These are phyloP conservation scores for Selaginella moellendorffii DNA, from an alignment of 75 land plant species.

Conservation along the genomic window DNA sequence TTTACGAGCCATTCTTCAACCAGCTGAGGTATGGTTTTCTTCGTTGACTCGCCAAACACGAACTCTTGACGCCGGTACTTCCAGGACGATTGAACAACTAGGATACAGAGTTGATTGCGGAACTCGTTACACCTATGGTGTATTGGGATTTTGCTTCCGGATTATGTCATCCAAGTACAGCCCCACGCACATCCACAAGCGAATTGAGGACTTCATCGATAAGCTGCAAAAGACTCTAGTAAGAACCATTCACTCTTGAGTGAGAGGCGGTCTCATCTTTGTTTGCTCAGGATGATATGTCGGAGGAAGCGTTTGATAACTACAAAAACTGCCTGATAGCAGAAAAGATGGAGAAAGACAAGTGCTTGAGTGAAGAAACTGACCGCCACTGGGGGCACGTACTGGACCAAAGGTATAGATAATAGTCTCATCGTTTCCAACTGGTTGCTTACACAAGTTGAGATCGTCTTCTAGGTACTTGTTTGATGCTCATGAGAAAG, in stretches of 20 bases:
- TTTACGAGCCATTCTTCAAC: conserved; percentile 70
- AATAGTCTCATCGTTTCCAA: background rate
- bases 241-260: conserved; percentile 10
- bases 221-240: conserved; percentile 56
- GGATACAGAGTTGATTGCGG: conserved; percentile 83
- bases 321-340: conserved; percentile 51
- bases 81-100: conserved; percentile 93
- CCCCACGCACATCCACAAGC: conserved; percentile 50
- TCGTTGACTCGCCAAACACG: too few species aligned
- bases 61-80: too few species aligned
- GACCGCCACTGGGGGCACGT: conserved; percentile 72
- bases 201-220: conserved; percentile 57
- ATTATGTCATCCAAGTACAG: conserved; percentile 68
- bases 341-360: conserved; percentile 72
- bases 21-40: conserved; percentile 57
- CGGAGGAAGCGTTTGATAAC: conserved; percentile 51
- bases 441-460: conserved; percentile 3
- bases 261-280: background rate
- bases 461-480: conserved; percentile 41
- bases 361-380: conserved; percentile 63
- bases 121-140: conserved; percentile 57
- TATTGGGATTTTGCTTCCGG: conserved; percentile 81
- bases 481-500: conserved; percentile 53
- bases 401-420: conserved; percentile 54
- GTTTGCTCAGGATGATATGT: conserved; percentile 18